Evolutionary conservation across 176 grass and related monocot species (phyloP), one percentile per base, ranked within the genome.

Genomic region (Olyra latifolia): DNA sequence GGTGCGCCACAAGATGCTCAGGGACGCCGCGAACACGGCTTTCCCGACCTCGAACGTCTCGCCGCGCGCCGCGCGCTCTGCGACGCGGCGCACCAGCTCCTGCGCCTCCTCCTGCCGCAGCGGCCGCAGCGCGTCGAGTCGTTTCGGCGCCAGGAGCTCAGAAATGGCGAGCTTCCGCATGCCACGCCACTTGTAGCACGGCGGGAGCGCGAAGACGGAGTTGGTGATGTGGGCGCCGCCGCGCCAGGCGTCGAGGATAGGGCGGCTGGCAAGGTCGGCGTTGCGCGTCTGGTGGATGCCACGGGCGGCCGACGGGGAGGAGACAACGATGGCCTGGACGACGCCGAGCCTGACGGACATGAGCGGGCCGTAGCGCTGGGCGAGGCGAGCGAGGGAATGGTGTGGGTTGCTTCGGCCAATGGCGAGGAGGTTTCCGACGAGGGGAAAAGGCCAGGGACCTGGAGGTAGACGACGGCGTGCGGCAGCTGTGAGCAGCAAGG

Each of bases 1-100:
- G 12, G 66, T 58, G 56, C 64, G 5, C 4, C 71, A 72, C 10
- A 88, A 3, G 25, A 79, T n/a, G 73, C 82, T 50, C 35, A 88
- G 5, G 5, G 2, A 24, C 32, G 65, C 29, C 47, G 25, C 44
- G 65, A 88, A 66, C 46, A n/a, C 73, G 42, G 14, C 30, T 7
- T 48, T 57, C 9, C 75, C 66, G 24, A 86, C 45, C 32, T 74
- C 11, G 5, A 86, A 47, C 7, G 66, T 2, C 56, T 29, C 39
- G 11, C 59, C 69, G 3, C 25, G 58, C 22, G 24, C 23, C 15
- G 48, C 47, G 19, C 47, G 44, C 23, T 58, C 38, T 17, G 45
- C 38, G 24, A 80, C 40, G 48, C 42, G 15, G 2, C 52, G 23
- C 25, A 43, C 35, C 35, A 76, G n/a, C 12, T 15, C 52, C 38